Conservation (phyloP, 139 green algal genomes). For the Limnomonas spitsbergensis region DNA sequence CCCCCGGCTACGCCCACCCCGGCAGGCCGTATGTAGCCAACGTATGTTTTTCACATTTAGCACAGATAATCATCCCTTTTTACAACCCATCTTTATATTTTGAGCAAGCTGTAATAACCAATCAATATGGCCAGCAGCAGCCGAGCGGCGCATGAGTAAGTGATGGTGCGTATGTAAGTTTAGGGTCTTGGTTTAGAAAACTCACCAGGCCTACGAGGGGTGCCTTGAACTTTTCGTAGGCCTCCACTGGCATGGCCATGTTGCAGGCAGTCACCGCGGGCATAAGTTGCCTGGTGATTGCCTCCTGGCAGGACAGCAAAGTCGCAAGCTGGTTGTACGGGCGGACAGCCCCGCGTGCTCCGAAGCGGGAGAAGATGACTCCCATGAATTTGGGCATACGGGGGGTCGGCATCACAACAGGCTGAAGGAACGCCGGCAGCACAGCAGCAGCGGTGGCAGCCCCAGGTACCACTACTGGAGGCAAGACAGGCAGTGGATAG, state of each 20-base stretch:
- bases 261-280: neutral
- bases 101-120: too few relatives aligned
- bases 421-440: neutral
- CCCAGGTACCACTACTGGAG: neutral
- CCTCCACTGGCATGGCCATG: neutral
- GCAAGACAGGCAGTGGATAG: neutral
- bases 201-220: neutral
- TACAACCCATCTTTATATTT: too few relatives aligned
- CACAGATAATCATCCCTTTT: too few relatives aligned
- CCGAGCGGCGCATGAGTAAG: too few relatives aligned
- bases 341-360: neutral
- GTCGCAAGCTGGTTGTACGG: neutral
- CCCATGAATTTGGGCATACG: neutral
- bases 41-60: too few relatives aligned
- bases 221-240: neutral
- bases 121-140: too few relatives aligned
- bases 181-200: neutral
- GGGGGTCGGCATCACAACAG: neutral
- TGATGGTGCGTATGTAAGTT: neutral
- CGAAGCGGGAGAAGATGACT: neutral
- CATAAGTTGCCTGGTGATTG: neutral
- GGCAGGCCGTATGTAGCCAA: too few relatives aligned
- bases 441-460: neutral
- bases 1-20: too few relatives aligned
- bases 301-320: neutral